Conservation (phyloP, 305 asterid species). For the Solanum hybrid region DNA sequence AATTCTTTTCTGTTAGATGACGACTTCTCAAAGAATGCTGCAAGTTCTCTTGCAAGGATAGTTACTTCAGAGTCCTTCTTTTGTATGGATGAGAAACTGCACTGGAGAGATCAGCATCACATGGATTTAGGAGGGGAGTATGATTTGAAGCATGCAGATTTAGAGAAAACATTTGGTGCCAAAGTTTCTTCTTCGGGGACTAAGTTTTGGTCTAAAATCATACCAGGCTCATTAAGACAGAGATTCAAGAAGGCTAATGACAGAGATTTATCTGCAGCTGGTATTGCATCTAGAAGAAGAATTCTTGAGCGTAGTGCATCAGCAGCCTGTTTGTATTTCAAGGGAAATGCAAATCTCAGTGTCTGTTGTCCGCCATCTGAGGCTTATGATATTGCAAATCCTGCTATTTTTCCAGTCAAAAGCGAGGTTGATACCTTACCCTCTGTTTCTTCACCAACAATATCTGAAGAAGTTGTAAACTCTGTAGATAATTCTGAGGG, state of each 20-base stretch:
- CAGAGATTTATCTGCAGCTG: slow-evolving; percentile 43
- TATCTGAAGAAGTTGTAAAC: slow-evolving; percentile 22
- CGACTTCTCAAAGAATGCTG: slow-evolving; percentile 40
- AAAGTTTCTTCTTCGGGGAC: slow-evolving; percentile 44
- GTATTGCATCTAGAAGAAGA: slow-evolving; percentile 61
- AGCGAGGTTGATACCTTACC: slow-evolving; percentile 17
- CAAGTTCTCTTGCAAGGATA: slow-evolving; percentile 36
- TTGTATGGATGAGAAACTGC: slow-evolving; percentile 67
- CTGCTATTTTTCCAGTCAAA: slow-evolving; percentile 20
- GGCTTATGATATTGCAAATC: slow-evolving; percentile 22
- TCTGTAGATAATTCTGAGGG: slow-evolving; percentile 15
- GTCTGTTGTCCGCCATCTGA: slow-evolving; percentile 29
- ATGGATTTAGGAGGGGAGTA: slow-evolving; percentile 97
- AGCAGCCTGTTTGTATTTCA: slow-evolving; percentile 59
- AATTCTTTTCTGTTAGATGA: slow-evolving; percentile 37
- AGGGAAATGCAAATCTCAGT: slow-evolving; percentile 27
- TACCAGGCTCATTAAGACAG: slow-evolving; percentile 48
- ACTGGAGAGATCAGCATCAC: slow-evolving; percentile 95
- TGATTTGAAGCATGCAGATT: slow-evolving; percentile 91
- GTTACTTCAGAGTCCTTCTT: slow-evolving; percentile 49
- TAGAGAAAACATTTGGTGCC: slow-evolving; percentile 90
- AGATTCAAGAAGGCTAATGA: slow-evolving; percentile 63
- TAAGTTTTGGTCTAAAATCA: slow-evolving; percentile 56
- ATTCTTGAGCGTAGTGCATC: slow-evolving; percentile 82
- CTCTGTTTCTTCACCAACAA: slow-evolving; percentile 21